Evolutionary conservation across 2,329 filamentous ascomycete genomes (phyloP).

Genomic region (Arthrobotrys sphaeroides): DNA sequence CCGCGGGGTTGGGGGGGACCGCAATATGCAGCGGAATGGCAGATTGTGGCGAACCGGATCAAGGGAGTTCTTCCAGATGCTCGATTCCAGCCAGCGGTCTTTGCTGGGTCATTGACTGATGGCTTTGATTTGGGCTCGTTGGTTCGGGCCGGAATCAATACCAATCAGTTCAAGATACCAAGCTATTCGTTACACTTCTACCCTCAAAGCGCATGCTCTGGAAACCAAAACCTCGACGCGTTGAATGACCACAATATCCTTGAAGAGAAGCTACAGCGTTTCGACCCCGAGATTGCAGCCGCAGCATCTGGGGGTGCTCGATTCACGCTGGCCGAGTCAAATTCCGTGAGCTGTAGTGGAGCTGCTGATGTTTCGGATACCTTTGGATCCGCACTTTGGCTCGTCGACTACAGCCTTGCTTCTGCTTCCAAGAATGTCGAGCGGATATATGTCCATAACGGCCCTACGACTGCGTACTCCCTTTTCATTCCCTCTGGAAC

Average conservation of each 20-base stretch:
- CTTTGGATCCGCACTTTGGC: conserved; percentile 62
- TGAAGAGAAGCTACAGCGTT: conserved; percentile 56
- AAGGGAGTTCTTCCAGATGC: conserved; percentile 10
- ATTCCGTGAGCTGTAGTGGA: conserved; percentile 62
- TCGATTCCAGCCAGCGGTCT: conserved; percentile 30
- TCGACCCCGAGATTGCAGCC: conserved; percentile 55
- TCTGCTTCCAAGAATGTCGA: conserved; percentile 62
- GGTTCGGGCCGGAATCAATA: conserved; percentile 17
- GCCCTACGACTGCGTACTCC: conserved; percentile 29
- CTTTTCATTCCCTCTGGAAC: conserved; percentile 26
- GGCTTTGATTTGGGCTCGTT: conserved; percentile 12
- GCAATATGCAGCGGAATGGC: conserved; percentile 32
- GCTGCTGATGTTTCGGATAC: conserved; percentile 62
- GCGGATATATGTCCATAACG: conserved; percentile 60
- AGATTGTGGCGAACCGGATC: conserved; percentile 9
- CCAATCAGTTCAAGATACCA: conserved; percentile 29
- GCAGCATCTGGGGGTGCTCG: conserved; percentile 30
- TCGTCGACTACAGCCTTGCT: conserved; percentile 61
- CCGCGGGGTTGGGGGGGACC: conserved; percentile 1
- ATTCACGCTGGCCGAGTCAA: conserved; percentile 61
- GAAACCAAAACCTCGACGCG: conserved; percentile 4
- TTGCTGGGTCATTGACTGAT: neutral
- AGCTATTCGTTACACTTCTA: conserved; percentile 42
- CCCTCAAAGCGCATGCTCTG: conserved; percentile 30
- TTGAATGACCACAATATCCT: conserved; percentile 25